phyloP scores from a whole-genome alignment of 169 alveolate genomes.

The Blepharisma undulans region DNA sequence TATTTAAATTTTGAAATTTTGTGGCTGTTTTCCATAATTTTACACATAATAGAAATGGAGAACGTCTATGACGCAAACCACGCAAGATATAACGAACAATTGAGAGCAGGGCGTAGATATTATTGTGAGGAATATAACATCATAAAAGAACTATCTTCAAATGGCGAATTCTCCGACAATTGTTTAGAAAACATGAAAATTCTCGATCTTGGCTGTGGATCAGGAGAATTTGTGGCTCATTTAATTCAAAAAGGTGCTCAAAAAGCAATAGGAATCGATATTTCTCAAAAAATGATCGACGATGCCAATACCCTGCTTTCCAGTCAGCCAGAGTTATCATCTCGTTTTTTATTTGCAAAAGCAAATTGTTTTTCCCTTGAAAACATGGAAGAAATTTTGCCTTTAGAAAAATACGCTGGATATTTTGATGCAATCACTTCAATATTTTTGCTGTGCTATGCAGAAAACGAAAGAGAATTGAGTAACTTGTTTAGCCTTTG shows the following conservation, averaged over 20 bases:
- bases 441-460: background rate
- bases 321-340: background rate
- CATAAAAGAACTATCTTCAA: background rate
- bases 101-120: background rate
- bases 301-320: conserved; percentile 43
- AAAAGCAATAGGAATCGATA: conserved; percentile 66
- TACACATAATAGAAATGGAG: background rate
- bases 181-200: background rate
- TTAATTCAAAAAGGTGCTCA: conserved; percentile 45
- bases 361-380: background rate
- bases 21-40: too few relatives aligned
- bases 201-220: conserved; percentile 74
- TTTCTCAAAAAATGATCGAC: conserved; percentile 62
- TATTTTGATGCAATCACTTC: background rate
- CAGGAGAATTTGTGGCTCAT: conserved; percentile 62
- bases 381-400: background rate
- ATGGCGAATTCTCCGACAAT: background rate
- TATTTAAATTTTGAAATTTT: background rate
- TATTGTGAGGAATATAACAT: background rate
- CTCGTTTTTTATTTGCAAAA: background rate
- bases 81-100: background rate
- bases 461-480: background rate
- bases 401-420: background rate
- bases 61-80: background rate
- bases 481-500: background rate